Evolutionary conservation across 2,329 filamentous ascomycete species (phyloP), one percentile per base, ranked within the genome.

Genomic region (Fusarium newnesense): DNA sequence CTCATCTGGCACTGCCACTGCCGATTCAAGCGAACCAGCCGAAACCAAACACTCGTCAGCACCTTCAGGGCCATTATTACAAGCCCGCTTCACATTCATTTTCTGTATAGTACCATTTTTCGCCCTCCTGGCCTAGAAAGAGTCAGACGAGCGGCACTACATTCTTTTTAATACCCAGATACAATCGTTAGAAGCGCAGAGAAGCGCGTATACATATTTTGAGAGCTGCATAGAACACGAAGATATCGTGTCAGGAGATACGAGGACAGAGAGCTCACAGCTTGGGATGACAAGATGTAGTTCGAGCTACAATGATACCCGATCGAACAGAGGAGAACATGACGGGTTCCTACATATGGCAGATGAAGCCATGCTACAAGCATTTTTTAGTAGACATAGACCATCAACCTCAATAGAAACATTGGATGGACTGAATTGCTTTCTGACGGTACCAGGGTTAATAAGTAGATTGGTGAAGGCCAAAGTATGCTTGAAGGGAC

Each of bases 101-200:
- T 72, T 78, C 67, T 78, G 76, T 76, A 73, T 74, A 69, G 53
- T 76, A 70, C 67, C 76, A 61, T 70, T 77, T 67, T 75, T 78
- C 57, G 75, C 67, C 62, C 64, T 76, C 68, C 40, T 77, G 75
- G 64, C 67, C 57, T 78, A 73, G 56, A 64, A 62, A 46, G 26
- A 68, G 64, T 36, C 46, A 61, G 67, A 58, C 24, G 69, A 67
- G 43, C 39, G 44, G 65, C 64, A 70, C 50, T 78, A 76, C 76
- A 75, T 73, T 78, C 76, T 77, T 77, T 77, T 78, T 78, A 78
- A 78, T 78, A 78, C 39, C 42, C 64, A 46, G 24, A 62, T 47
- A 72, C 46, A 64, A 56, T 49, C 67, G 50, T 30, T 61, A 62
- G 42, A 61, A 60, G 64, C 44, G 61, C 63, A 44, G 39, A 49